Conservation (phyloP, 768 basidiomycete species). For the Mycena vitilis region DNA sequence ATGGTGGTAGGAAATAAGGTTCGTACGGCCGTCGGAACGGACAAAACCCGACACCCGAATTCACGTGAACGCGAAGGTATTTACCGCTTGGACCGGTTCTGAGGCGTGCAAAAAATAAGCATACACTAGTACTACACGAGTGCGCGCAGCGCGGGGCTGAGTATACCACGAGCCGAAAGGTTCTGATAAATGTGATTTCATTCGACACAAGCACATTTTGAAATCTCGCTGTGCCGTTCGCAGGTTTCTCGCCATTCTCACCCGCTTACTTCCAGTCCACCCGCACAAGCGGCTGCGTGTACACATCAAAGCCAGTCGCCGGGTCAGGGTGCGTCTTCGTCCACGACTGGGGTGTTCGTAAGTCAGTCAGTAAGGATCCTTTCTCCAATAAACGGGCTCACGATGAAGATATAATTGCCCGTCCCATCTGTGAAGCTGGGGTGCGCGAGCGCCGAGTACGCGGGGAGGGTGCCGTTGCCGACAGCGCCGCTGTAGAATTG, state of each 20-base stretch:
- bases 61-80: too few species aligned
- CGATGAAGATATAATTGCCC: constrained; percentile 33
- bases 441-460: constrained; percentile 28
- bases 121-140: too few species aligned
- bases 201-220: too few species aligned
- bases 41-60: neutral
- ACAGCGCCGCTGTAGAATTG: constrained; percentile 25
- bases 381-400: neutral
- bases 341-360: constrained; percentile 11
- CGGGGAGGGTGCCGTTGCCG: constrained; percentile 26
- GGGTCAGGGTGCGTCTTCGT: constrained; percentile 18
- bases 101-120: too few species aligned
- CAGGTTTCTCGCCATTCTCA: too few species aligned
- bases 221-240: too few species aligned
- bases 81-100: too few species aligned
- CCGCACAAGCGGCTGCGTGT: constrained; percentile 25
- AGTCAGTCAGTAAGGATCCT: too few species aligned
- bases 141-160: too few species aligned
- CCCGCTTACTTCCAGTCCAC: constrained; percentile 26
- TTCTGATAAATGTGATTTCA: too few species aligned
- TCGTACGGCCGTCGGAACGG: too few species aligned
- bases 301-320: constrained; percentile 13
- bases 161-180: too few species aligned
- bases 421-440: constrained; percentile 28
- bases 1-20: constrained; percentile 43